Base-by-base conservation (phyloP, 164 flowering plant species). In the Annona cherimola region DNA sequence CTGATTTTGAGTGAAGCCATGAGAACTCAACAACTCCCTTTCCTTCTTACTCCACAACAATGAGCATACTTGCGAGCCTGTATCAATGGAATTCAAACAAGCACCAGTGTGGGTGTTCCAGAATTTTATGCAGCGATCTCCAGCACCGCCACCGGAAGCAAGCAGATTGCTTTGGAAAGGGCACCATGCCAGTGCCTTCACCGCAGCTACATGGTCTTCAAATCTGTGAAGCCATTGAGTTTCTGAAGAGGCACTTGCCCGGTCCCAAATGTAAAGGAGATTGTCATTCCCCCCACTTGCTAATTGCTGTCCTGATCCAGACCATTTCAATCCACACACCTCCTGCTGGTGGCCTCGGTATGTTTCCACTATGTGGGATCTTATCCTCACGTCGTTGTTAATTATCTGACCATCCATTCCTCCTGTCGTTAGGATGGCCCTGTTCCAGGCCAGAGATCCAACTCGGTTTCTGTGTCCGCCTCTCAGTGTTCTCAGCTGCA, bases 211-310 rank as follows among this genome's bases (percentile, higher is more conserved):
- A 69, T 88, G 92, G 71, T 86, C 92, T 44, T 86, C 87, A 6
- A 88, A 80, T 70, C 92, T 76, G 76, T 88, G 89, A 54, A 85
- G 84, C 88, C 86, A 86, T 73, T 83, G 86, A 1, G 79, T 84
- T 42, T 77, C 79, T 0, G 86, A 76, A 60, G 89, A 80, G 5
- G 87, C 82, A 60, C 67, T 46, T 1, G 87, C 76, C 46, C 80
- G 63, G 65, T 86, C 87, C 92, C 92, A 88, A 63, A 86, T 84
- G 75, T 86, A 78, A n/a, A 88, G 82, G 69, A 84, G 82, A 67
- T 85, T 88, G 63, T 88, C 92, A 70, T 88, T 88, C 8, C 89
- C 92, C n/a, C 92, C 92, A 35, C 88, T 88, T 1, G 92, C 92
- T 42, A 88, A 62, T 60, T 86, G 92, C 66, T 85, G 85, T 14